These are phyloP conservation scores for Batkoa obscura DNA, from an alignment of 371 early-diverging fungal species.

Conservation along the genomic window DNA sequence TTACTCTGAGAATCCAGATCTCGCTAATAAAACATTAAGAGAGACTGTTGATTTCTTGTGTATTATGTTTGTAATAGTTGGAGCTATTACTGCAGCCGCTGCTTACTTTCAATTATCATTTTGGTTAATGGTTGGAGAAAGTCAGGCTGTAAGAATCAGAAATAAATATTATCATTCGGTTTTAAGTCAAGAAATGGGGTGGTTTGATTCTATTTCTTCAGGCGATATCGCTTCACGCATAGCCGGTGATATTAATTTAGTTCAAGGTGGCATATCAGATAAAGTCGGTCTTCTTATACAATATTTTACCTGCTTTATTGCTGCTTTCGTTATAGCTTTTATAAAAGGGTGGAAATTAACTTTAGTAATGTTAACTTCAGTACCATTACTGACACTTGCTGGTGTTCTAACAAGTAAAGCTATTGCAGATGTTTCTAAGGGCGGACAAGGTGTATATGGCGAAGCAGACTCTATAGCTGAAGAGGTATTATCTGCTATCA, in stretches of 20 bases:
- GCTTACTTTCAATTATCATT: slow-evolving; percentile 13
- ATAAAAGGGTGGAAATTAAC: slow-evolving; percentile 4
- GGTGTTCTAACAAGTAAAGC: slow-evolving; percentile 7
- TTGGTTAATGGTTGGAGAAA: slow-evolving; percentile 31
- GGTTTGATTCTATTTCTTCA: slow-evolving; percentile 30
- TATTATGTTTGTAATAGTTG: slow-evolving; percentile 23
- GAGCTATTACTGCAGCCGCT: slow-evolving; percentile 25
- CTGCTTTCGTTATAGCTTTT: slow-evolving; percentile 24
- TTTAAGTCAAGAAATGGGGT: slow-evolving; percentile 48
- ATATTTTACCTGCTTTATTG: slow-evolving; percentile 30
- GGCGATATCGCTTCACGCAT: slow-evolving; percentile 44
- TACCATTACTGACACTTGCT: not conserved
- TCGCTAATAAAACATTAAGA: slow-evolving; percentile 40
- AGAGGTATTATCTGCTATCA: slow-evolving; percentile 57
- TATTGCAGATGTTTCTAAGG: slow-evolving; percentile 22
- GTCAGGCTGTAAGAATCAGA: slow-evolving; percentile 20
- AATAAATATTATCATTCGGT: slow-evolving; percentile 27
- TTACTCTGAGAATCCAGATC: slow-evolving; percentile 34
- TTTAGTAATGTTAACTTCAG: not conserved
- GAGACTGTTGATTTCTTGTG: slow-evolving; percentile 37
- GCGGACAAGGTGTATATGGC: slow-evolving; percentile 20
- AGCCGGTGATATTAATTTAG: slow-evolving; percentile 25
- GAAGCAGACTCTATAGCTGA: slow-evolving; percentile 55
- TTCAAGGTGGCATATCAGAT: slow-evolving; percentile 36
- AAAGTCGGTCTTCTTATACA: slow-evolving; percentile 36